Evolutionary conservation across 768 basidiomycete genomes (phyloP).

Genomic region (Tylopilus subfusipes): DNA sequence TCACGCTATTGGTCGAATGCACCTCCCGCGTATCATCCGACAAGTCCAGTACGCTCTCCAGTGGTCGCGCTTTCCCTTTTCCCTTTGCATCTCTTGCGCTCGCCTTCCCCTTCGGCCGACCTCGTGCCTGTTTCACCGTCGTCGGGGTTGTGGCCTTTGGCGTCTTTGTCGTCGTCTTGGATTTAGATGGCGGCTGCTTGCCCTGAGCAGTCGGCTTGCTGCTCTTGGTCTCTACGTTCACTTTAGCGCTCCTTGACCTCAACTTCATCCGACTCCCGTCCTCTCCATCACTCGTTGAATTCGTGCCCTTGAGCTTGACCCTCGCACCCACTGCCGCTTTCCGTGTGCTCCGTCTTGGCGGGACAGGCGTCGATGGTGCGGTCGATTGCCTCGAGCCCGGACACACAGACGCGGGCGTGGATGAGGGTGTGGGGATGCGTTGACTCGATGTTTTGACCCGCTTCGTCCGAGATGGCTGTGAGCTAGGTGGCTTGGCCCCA

Average conservation of each 20-base stretch:
- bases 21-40: conserved; percentile 33
- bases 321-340: conserved; percentile 22
- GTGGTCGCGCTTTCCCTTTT: conserved; percentile 24
- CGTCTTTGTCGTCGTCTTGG: conserved; percentile 8
- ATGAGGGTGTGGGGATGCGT: conserved; percentile 26
- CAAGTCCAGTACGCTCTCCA: conserved; percentile 26
- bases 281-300: conserved; percentile 8
- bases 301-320: conserved; percentile 1
- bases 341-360: conserved; percentile 26
- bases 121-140: conserved; percentile 12
- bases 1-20: neutral
- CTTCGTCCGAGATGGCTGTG: conserved; percentile 10
- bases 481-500: neutral
- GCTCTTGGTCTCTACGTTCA: conserved; percentile 3
- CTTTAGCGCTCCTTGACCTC: conserved; percentile 15
- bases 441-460: conserved; percentile 18
- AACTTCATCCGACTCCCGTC: conserved; percentile 15
- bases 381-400: conserved; percentile 10
- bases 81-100: conserved; percentile 19
- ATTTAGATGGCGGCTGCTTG: conserved; percentile 15
- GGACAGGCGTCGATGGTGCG: conserved; percentile 17
- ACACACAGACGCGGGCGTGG: conserved; percentile 14
- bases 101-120: conserved; percentile 20
- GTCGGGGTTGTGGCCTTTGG: conserved; percentile 1
- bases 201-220: neutral